Percentiles rank a stretch among this genome's conserved stretches.
phyloP scores from a whole-genome alignment of 352 stramenopile genomes.

The Aphanomyces stellatus region DNA sequence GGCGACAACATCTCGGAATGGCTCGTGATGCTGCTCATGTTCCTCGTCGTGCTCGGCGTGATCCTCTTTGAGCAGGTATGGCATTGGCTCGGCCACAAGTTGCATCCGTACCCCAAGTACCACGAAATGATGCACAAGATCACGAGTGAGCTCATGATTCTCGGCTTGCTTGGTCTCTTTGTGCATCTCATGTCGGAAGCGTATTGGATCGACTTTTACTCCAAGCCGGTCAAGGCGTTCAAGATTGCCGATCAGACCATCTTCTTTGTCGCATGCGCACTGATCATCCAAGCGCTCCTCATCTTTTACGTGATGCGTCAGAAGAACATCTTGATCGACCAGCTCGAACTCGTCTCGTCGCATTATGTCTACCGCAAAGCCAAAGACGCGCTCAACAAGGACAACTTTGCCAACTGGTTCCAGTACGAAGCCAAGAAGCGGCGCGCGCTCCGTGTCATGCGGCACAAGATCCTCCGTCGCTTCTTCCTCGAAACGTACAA shows the following conservation, averaged over 20 bases:
- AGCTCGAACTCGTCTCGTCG: constrained; percentile 22
- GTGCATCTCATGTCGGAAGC: constrained; percentile 21
- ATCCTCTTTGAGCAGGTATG: constrained; percentile 24
- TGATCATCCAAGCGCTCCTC: constrained; percentile 26
- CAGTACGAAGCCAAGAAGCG: constrained; percentile 1
- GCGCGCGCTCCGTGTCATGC: constrained; percentile 12
- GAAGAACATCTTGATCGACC: constrained; percentile 23
- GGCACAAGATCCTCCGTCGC: constrained; percentile 12
- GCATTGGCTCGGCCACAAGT: constrained; percentile 22
- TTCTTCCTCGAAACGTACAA: constrained; percentile 21
- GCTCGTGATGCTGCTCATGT: constrained; percentile 5
- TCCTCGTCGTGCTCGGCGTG: neutral
- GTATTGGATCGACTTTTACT: constrained; percentile 14
- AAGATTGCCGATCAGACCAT: constrained; percentile 28
- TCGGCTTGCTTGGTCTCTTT: constrained; percentile 23
- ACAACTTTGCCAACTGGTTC: constrained; percentile 5
- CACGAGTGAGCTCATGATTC: constrained; percentile 29
- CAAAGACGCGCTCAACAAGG: constrained; percentile 11
- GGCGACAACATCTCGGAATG: constrained; percentile 12
- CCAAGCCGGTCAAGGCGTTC: constrained; percentile 24
- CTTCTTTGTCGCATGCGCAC: constrained; percentile 25
- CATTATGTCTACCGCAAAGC: constrained; percentile 12
- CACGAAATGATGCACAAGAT: constrained; percentile 27
- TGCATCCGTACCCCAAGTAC: constrained; percentile 28
- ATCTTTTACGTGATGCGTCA: constrained; percentile 22